Evolutionary conservation across 495 filamentous ascomycete species (phyloP).

Genomic region (Neohortaea acidophila): DNA sequence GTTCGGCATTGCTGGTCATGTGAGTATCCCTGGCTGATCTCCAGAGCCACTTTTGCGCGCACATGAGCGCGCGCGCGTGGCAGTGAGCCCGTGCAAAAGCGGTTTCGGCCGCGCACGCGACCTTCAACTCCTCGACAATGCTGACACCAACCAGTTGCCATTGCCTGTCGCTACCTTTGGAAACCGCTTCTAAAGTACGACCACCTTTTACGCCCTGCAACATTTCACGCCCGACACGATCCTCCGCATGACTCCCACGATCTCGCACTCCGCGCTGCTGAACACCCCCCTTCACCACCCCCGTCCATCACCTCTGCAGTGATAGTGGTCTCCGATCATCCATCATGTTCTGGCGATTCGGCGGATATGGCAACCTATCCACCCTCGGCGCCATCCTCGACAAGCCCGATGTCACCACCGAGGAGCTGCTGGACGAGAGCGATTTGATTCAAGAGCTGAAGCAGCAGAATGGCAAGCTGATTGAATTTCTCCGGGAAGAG

Average conservation of each 20-base stretch:
- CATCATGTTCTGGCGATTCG: constrained; percentile 29
- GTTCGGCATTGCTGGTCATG: constrained; percentile 3
- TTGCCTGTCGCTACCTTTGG: constrained; percentile 4
- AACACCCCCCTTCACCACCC: not conserved
- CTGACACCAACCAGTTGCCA: too few relatives aligned
- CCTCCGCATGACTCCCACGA: constrained; percentile 4
- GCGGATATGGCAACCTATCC: constrained; percentile 93
- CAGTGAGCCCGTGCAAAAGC: too few relatives aligned
- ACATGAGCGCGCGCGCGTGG: too few relatives aligned
- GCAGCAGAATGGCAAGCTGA: constrained; percentile 92
- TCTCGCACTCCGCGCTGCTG: too few relatives aligned
- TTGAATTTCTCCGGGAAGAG: constrained; percentile 85
- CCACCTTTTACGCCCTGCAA: not conserved
- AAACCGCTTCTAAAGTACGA: not conserved
- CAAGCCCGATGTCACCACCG: constrained; percentile 81
- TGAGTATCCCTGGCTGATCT: too few relatives aligned
- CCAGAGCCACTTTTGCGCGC: too few relatives aligned
- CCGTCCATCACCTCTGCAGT: not conserved
- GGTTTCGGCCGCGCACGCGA: too few relatives aligned
- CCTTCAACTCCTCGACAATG: too few relatives aligned
- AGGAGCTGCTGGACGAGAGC: constrained; percentile 89
- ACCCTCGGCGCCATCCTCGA: constrained; percentile 92
- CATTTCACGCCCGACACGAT: not conserved
- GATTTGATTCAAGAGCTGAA: constrained; percentile 96
- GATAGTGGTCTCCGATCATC: not conserved